phyloP scores from a whole-genome alignment of 1,284 basidiomycete genomes.

The Cutaneotrichosporon sp. region DNA sequence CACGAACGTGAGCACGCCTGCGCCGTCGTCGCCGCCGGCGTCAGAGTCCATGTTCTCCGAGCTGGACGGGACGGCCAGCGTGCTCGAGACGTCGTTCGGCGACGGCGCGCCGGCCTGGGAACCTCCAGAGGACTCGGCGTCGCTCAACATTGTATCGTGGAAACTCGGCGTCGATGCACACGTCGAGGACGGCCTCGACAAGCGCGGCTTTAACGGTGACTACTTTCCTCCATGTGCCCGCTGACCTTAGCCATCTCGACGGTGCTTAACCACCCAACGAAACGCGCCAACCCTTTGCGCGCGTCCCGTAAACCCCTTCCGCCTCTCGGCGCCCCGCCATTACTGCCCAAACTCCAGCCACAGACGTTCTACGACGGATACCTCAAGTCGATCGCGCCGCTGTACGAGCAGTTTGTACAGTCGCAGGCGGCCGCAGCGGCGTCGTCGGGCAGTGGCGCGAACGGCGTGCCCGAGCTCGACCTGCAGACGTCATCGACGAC shows the following conservation, averaged over 20 bases:
- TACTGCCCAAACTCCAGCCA: slow-evolving; percentile 58
- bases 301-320: slow-evolving; percentile 69
- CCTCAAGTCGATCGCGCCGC: slow-evolving; percentile 63
- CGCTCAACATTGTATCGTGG: slow-evolving; percentile 46
- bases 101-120: slow-evolving; percentile 31
- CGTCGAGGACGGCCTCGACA: slow-evolving; percentile 37
- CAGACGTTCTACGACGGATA: slow-evolving; percentile 70
- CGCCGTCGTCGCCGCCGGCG: slow-evolving; percentile 37
- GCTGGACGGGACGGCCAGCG: slow-evolving; percentile 40
- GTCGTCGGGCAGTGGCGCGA: slow-evolving; percentile 20
- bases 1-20: slow-evolving; percentile 18
- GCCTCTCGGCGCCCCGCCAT: slow-evolving; percentile 56
- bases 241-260: slow-evolving; percentile 58
- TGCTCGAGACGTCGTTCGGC: slow-evolving; percentile 33
- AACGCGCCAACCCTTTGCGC: slow-evolving; percentile 74
- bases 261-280: slow-evolving; percentile 78
- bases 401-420: slow-evolving; percentile 59
- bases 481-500: slow-evolving; percentile 10
- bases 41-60: slow-evolving; percentile 45
- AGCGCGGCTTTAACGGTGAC: slow-evolving; percentile 44
- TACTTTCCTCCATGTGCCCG: not conserved
- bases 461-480: slow-evolving; percentile 21
- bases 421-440: slow-evolving; percentile 26
- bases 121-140: slow-evolving; percentile 20
- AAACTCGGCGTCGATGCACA: slow-evolving; percentile 19